Conservation (phyloP, 2,329 filamentous ascomycete genomes). For the Coccinonectria pachysandricola region DNA sequence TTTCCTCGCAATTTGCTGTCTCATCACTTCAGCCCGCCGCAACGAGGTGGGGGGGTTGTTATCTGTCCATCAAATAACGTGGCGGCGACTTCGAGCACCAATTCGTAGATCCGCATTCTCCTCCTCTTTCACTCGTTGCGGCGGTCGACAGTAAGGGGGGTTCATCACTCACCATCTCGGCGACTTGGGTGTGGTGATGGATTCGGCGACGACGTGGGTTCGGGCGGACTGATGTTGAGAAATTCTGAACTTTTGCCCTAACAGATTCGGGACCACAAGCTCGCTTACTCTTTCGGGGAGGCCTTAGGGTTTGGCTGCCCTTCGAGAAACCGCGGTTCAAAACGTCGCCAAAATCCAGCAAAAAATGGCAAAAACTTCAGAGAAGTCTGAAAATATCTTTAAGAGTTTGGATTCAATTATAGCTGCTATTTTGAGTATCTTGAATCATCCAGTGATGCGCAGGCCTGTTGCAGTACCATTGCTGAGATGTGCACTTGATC, state of each 20-base stretch:
- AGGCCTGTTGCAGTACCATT: too few species aligned
- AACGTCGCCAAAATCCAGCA: conserved; percentile 2
- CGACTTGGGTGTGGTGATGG: conserved; percentile 42
- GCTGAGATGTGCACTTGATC: conserved; percentile 6
- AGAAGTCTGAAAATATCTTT: background rate
- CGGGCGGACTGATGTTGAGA: conserved; percentile 35
- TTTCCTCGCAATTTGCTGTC: too few species aligned
- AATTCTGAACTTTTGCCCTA: conserved; percentile 38
- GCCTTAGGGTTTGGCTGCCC: conserved; percentile 33
- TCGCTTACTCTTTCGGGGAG: conserved; percentile 34
- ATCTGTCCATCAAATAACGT: too few species aligned
- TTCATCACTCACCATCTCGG: conserved; percentile 44
- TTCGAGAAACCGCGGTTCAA: conserved; percentile 11
- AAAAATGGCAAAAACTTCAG: conserved; percentile 7
- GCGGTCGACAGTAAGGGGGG: conserved; percentile 2
- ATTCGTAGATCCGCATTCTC: too few species aligned
- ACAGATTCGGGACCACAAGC: conserved; percentile 27
- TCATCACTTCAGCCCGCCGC: too few species aligned
- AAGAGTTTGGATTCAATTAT: rapidly evolving
- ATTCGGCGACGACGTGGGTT: conserved; percentile 40
- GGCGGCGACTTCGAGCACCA: too few species aligned
- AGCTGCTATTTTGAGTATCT: background rate
- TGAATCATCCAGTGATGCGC: too few species aligned
- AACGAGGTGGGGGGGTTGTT: too few species aligned
- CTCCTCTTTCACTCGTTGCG: too few species aligned